Evolutionary conservation across 345 rosid genomes (phyloP), one percentile per base, ranked within the genome.

Genomic region (Populus nigra): DNA sequence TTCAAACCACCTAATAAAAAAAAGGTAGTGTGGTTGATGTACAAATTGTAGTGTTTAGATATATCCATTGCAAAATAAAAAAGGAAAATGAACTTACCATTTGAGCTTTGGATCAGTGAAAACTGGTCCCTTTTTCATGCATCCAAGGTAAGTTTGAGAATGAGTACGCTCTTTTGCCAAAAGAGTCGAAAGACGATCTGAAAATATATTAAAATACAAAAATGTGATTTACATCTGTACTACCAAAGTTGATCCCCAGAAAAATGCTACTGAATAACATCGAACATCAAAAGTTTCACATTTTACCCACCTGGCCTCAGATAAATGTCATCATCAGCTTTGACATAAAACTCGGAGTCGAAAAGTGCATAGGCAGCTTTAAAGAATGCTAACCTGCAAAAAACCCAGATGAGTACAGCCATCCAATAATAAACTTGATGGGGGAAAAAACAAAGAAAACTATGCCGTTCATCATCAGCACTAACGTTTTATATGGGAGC

Each of bases 401-500:
- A 53, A 65, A 68, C 17, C n/a, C 78, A 75, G 31, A 63, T 53
- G 41, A 71, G 8, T 16, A 23, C 10, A 50, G 8, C 66, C 13
- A 20, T 23, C 18, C 20, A 29, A 23, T 27, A 70, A 7, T 31
- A 65, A 57, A 43, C 35, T 61, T 27, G 18, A 31, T 1, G 6
- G 1, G 1, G 27, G 7, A 25, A 23, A 5, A 16, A 36, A 8
- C 2, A 22, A 43, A 73, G 15, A 27, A 20, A 61, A 74, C 6
- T 16, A 73, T 2, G 43, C 36, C 5, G 23, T 4, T 18, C 29
- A n/a, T 53, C 62, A 63, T 65, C 53, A 82, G 70, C 81, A 90
- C 95, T 90, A 82, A 95, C 99, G 98, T 95, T 95, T 95, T 95
- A 91, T 93, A 88, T 2, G 99, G 98, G 45, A 95, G 99, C 90